Evolutionary conservation across 768 basidiomycete genomes (phyloP).

Genomic region (Trametes gibbosa): DNA sequence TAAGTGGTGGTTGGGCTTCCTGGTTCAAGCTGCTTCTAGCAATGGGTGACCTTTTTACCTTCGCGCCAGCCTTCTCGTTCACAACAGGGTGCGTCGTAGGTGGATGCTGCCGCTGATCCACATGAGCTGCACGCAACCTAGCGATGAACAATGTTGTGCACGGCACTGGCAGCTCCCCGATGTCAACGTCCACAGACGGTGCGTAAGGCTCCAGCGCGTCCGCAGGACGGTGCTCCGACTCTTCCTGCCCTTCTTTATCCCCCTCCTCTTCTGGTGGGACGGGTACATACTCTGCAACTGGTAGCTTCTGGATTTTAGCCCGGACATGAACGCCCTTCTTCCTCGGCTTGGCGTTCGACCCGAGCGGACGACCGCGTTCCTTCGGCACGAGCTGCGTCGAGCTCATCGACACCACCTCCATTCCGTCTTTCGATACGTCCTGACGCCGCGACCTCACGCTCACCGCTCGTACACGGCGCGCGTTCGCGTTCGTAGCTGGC

Average conservation of each 20-base stretch:
- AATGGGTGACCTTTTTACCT: too few relatives aligned
- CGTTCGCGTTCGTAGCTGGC: not conserved
- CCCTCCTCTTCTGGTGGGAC: too few relatives aligned
- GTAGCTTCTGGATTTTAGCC: too few relatives aligned
- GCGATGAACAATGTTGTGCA: not conserved
- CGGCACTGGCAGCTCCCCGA: not conserved
- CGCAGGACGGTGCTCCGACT: not conserved
- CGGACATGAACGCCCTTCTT: too few relatives aligned
- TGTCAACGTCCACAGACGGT: not conserved
- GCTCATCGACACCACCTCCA: not conserved
- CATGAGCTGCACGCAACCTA: not conserved
- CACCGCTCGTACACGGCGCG: not conserved
- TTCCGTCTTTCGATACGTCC: too few relatives aligned
- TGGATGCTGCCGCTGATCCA: not conserved
- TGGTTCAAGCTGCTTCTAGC: too few relatives aligned
- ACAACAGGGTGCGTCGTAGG: not conserved
- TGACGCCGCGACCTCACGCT: not conserved
- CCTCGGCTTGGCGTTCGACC: not conserved
- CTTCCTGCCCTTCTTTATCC: not conserved
- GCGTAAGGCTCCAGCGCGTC: slow-evolving; percentile 1
- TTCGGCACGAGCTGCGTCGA: not conserved
- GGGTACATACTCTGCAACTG: too few relatives aligned
- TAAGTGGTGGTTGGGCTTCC: too few relatives aligned
- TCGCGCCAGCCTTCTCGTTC: too few relatives aligned
- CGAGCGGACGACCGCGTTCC: slow-evolving; percentile 5